A percentile compares a stretch with the other conserved stretches of the same genome.
Conservation (phyloP, 495 filamentous ascomycete genomes). For the Glarea lozoyensis region DNA sequence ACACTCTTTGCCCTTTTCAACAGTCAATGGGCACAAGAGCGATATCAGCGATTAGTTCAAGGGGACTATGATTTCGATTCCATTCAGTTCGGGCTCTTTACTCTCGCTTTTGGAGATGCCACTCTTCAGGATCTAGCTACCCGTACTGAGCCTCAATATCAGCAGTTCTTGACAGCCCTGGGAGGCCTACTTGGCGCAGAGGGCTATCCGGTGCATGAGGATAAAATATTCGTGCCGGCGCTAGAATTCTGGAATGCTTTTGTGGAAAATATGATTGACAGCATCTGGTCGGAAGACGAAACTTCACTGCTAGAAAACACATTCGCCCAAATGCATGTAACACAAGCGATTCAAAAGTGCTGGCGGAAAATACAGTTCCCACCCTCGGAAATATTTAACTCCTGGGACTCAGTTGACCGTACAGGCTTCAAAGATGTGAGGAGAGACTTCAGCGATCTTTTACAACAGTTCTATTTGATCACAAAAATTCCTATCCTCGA, state of each 20-base stretch:
- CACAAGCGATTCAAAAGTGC: slow-evolving; percentile 48
- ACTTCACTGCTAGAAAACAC: slow-evolving; percentile 26
- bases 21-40: slow-evolving; percentile 41
- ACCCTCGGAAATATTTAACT: slow-evolving; percentile 32
- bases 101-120: slow-evolving; percentile 61
- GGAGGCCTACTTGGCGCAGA: slow-evolving; percentile 58
- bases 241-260: slow-evolving; percentile 81
- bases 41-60: slow-evolving; percentile 43
- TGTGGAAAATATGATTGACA: slow-evolving; percentile 47
- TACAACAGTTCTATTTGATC: slow-evolving; percentile 66
- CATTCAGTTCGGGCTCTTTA: slow-evolving; percentile 57
- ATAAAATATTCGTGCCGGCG: slow-evolving; percentile 63
- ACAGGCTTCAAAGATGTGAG: slow-evolving; percentile 69
- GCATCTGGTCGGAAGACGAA: slow-evolving; percentile 24
- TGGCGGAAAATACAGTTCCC: slow-evolving; percentile 58
- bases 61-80: slow-evolving; percentile 57
- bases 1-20: slow-evolving; percentile 47
- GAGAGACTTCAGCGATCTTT: slow-evolving; percentile 70
- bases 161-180: slow-evolving; percentile 41
- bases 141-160: slow-evolving; percentile 31
- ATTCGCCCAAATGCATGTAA: slow-evolving; percentile 28
- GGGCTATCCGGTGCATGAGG: slow-evolving; percentile 68
- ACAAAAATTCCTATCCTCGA: slow-evolving; percentile 59
- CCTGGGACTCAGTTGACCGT: slow-evolving; percentile 66
- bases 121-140: slow-evolving; percentile 40